Base-by-base conservation (phyloP, 768 basidiomycete genomes). In the Collybia nuda region DNA sequence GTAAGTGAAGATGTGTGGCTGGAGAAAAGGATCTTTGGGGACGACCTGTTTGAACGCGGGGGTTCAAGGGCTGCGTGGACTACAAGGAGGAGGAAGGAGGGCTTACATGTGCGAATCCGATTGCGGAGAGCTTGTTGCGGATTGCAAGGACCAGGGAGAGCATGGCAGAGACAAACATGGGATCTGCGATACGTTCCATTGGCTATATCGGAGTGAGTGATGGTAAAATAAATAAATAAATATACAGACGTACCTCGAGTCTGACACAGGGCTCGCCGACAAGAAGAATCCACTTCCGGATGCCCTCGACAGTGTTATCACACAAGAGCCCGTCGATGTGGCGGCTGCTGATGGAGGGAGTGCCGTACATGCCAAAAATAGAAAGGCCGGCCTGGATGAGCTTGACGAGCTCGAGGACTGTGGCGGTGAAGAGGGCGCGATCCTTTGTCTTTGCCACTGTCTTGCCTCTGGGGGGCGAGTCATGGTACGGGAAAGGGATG, bases 11-110 rank as follows among this genome's bases (percentile, higher is more conserved):
- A 69, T 69, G 36, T 78, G 63, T 0, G 88, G 87, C 50, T 89
- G 79, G 40, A 88, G 69, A 60, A 93, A 91, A 1, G 91, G 90
- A 63, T 93, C 91, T 63, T 84, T 85, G 2, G 90, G 86, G 32
- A 85, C 69, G 40, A 64, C 51, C 61, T 68, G 47, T 32, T 36
- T 18, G 18, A 51, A 44, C 17, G 53, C 38, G 17, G 47, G 22
- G 48, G 38, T 52, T 21, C 21, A 40, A 12, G 35, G 23, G 22
- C 17, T 49, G 35, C 19, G 23, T 15, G 9, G 15, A n/a, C n/a
- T n/a, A n/a, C n/a, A n/a, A 28, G 42, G 36, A 26, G 24, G 24
- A 7, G 47, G 21, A 45, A 41, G 39, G 38, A 43, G 22, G 6
- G 18, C 69, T 32, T 62, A 74, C 75, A 46, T 74, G 68, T 6